phyloP scores from a whole-genome alignment of 805 yeast genomes.

The Komagataella pastoris region DNA sequence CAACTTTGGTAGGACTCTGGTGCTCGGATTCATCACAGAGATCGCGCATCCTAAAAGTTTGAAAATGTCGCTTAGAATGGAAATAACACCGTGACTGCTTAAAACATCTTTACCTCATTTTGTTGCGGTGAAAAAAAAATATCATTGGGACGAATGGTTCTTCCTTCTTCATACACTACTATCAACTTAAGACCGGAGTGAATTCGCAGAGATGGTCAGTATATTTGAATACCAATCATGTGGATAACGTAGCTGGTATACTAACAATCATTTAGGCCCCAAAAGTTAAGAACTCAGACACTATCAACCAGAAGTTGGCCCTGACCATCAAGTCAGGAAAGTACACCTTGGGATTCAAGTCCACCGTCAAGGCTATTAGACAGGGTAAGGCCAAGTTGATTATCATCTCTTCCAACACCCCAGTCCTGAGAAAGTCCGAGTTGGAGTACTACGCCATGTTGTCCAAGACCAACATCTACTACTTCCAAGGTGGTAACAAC shows the following conservation, averaged over 20 bases:
- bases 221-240: slow-evolving; percentile 15
- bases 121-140: neutral
- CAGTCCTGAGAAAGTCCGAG: slow-evolving; percentile 99
- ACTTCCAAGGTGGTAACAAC: slow-evolving; percentile 99
- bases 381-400: slow-evolving; percentile 98
- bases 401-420: slow-evolving; percentile 98
- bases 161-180: slow-evolving; percentile 1
- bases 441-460: slow-evolving; percentile 99
- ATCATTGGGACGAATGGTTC: neutral
- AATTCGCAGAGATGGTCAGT: slow-evolving; percentile 98
- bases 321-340: slow-evolving; percentile 98
- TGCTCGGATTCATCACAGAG: neutral
- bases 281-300: slow-evolving; percentile 82
- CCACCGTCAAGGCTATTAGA: slow-evolving; percentile 96
- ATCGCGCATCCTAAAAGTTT: neutral
- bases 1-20: neutral
- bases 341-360: slow-evolving; percentile 99
- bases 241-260: slow-evolving; percentile 9
- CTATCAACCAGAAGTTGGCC: slow-evolving; percentile 96
- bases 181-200: slow-evolving; percentile 78
- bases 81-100: neutral
- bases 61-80: neutral
- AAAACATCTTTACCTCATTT: neutral
- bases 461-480: slow-evolving; percentile 93
- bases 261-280: slow-evolving; percentile 70